Percentiles rank a stretch among this genome's conserved stretches.
Conservation (phyloP, 2,329 filamentous ascomycete genomes). For the Colletotrichum ledebouriae region DNA sequence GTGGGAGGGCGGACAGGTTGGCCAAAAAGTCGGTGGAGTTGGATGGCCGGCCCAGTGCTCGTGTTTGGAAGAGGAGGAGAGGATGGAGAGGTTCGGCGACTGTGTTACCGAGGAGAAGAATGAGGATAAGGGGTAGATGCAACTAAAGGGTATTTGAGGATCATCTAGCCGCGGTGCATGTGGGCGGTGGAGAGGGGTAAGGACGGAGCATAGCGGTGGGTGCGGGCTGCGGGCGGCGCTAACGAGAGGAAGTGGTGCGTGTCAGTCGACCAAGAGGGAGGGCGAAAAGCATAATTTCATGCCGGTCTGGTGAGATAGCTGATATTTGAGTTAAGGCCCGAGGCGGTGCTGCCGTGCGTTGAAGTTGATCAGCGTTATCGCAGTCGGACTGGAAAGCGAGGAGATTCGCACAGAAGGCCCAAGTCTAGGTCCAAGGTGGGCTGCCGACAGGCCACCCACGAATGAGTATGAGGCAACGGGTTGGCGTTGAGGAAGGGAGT, state of each 20-base stretch:
- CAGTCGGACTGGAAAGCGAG: slow-evolving; percentile 3
- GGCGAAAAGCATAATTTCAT: slow-evolving; percentile 35
- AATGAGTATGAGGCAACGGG: slow-evolving; percentile 5
- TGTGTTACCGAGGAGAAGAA: slow-evolving; percentile 26
- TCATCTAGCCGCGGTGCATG: slow-evolving; percentile 28
- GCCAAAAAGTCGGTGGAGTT: slow-evolving; percentile 39
- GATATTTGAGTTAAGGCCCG: slow-evolving; percentile 32
- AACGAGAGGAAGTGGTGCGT: slow-evolving; percentile 29
- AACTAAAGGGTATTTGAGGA: slow-evolving; percentile 27
- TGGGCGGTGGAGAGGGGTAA: slow-evolving; percentile 1
- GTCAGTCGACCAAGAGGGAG: slow-evolving; percentile 26
- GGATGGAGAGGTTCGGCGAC: slow-evolving; percentile 31
- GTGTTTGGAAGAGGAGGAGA: slow-evolving; percentile 35
- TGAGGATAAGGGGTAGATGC: slow-evolving; percentile 37
- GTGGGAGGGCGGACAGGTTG: slow-evolving; percentile 34
- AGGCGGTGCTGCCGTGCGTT: slow-evolving; percentile 18
- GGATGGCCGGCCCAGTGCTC: slow-evolving; percentile 37
- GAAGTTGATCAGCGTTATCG: slow-evolving; percentile 25
- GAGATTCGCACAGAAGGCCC: slow-evolving; percentile 6
- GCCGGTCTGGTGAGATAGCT: slow-evolving; percentile 21
- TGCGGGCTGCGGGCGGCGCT: slow-evolving; percentile 27
- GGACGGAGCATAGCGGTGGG: slow-evolving; percentile 18
- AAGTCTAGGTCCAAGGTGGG: neutral
- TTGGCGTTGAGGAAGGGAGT: slow-evolving; percentile 19
- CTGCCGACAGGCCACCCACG: slow-evolving; percentile 18